Evolutionary conservation across 176 grass and related monocot species (phyloP).

Genomic region (Aegilops longissima): DNA sequence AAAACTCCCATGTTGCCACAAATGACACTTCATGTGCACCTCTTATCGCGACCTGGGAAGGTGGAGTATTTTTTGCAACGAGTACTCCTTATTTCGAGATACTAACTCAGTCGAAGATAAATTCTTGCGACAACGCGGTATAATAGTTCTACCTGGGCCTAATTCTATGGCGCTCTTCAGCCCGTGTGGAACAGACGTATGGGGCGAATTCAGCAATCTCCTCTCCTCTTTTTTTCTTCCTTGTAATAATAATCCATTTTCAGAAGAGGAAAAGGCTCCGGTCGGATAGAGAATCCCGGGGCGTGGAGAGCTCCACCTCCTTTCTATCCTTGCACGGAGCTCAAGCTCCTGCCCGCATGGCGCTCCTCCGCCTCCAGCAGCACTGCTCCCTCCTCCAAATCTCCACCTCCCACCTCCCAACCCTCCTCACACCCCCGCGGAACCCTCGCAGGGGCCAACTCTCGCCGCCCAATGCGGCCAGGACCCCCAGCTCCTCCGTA

Average conservation of each 20-base stretch:
- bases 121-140: too few relatives aligned
- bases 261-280: background rate
- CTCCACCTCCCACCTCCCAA: slow-evolving; percentile 19
- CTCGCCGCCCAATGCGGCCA: slow-evolving; percentile 25
- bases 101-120: too few relatives aligned
- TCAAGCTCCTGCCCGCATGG: slow-evolving; percentile 43
- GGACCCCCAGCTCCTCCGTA: background rate
- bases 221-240: background rate
- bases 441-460: background rate
- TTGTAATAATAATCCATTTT: background rate
- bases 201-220: background rate
- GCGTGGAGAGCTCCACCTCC: background rate
- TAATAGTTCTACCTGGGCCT: too few relatives aligned
- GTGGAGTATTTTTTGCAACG: too few relatives aligned
- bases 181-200: background rate
- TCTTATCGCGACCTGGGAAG: too few relatives aligned
- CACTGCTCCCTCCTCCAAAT: slow-evolving; percentile 39
- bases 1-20: too few relatives aligned
- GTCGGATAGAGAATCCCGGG: background rate
- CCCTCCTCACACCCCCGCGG: background rate
- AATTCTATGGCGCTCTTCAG: background rate
- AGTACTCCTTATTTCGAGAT: too few relatives aligned
- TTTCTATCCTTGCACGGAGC: slow-evolving; percentile 26
- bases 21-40: too few relatives aligned
- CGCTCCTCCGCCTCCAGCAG: slow-evolving; percentile 44